Evolutionary conservation across 2,329 filamentous ascomycete species (phyloP).

Genomic region (Escovopsis sp.): DNA sequence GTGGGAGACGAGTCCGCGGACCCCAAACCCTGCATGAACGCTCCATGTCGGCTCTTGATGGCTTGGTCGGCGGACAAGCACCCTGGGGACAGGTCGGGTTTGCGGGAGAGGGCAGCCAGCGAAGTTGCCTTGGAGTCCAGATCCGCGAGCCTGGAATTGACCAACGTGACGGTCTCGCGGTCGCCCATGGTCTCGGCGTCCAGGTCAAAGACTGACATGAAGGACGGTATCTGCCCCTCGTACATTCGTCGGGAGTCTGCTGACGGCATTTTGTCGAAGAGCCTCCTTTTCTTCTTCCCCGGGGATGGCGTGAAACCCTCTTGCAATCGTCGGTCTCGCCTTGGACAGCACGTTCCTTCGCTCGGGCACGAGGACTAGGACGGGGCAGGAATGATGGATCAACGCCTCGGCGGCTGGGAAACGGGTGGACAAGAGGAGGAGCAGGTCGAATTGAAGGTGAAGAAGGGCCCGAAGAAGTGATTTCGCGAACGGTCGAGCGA

Average conservation of each 20-base stretch:
- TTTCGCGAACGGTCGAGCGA: conserved; percentile 8
- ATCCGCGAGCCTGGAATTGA: conserved; percentile 38
- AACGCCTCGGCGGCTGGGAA: background rate
- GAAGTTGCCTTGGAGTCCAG: conserved; percentile 27
- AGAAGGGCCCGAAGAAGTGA: conserved; percentile 9
- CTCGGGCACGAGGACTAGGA: conserved; percentile 1
- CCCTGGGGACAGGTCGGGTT: conserved; percentile 24
- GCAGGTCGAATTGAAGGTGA: conserved; percentile 5
- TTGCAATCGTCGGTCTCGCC: background rate
- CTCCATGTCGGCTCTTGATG: conserved; percentile 62
- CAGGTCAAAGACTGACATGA: conserved; percentile 62
- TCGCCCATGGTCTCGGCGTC: conserved; percentile 42
- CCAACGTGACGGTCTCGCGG: conserved; percentile 36
- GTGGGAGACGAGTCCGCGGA: conserved; percentile 93
- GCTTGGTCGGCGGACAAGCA: conserved; percentile 31
- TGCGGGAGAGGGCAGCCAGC: conserved; percentile 22
- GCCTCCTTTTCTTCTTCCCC: background rate
- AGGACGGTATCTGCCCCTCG: conserved; percentile 59
- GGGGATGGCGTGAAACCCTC: background rate
- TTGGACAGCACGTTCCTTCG: background rate
- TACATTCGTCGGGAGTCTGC: conserved; percentile 46
- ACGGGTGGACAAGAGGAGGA: conserved; percentile 1
- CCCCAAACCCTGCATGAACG: conserved; percentile 63
- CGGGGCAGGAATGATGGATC: background rate
- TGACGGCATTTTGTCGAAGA: conserved; percentile 39